Base-by-base conservation (phyloP, 768 basidiomycete genomes). In the Clavulina sp. region DNA sequence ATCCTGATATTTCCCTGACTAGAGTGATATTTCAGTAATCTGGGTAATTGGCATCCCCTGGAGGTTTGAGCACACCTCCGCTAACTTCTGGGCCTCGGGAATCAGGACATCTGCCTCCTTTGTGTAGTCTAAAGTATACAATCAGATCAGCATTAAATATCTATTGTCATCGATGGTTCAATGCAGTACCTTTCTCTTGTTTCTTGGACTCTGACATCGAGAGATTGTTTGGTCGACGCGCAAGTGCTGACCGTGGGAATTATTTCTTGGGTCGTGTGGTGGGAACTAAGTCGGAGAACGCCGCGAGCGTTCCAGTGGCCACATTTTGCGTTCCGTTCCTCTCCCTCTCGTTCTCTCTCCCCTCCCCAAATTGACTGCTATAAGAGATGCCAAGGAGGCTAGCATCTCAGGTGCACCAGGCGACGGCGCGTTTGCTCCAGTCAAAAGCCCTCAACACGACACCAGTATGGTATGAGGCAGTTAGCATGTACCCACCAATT, bases 321-420 rank as follows among this genome's bases (percentile, higher is more conserved):
- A n/a, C n/a, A n/a, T n/a, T n/a, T n/a, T n/a, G n/a, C n/a, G n/a
- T n/a, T n/a, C n/a, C n/a, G n/a, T n/a, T n/a, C n/a, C n/a, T n/a
- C n/a, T n/a, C n/a, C n/a, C n/a, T n/a, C n/a, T n/a, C n/a, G n/a
- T n/a, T n/a, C n/a, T n/a, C n/a, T n/a, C n/a, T n/a, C n/a, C n/a
- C n/a, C n/a, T n/a, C n/a, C n/a, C n/a, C n/a, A n/a, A n/a, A n/a
- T n/a, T n/a, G n/a, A n/a, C n/a, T n/a, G n/a, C n/a, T n/a, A n/a
- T n/a, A 48, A 41, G 28, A 26, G 23, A 86, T 86, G 84, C 80
- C 80, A 33, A 77, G 85, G 54, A 71, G 84, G 59, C 73, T 92
- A 59, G 81, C 89, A 31, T 76, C 76, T 54, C 86, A 93, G 63
- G 89, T 93, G 23, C 91, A 91, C 68, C 78, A 84, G 65, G 80